These are phyloP conservation scores for Holtermanniella nyarrowii DNA, from an alignment of 768 basidiomycete species.

Conservation along the genomic window DNA sequence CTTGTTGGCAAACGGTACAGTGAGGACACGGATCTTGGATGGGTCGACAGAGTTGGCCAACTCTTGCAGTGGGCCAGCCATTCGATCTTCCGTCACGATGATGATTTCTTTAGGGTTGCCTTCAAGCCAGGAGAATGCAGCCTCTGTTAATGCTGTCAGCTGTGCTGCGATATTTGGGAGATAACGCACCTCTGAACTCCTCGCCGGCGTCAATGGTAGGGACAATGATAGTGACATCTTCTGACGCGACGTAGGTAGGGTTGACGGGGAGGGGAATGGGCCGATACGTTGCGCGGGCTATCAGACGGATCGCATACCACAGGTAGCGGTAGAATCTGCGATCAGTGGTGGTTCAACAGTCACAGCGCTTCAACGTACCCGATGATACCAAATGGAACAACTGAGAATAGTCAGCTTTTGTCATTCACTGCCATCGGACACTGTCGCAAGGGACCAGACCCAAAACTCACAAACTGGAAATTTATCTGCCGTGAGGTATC, in stretches of 20 bases:
- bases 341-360: not conserved
- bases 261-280: conserved; percentile 84
- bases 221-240: conserved; percentile 93
- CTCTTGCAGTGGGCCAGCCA: conserved; percentile 77
- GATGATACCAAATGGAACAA: conserved; percentile 45
- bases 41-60: conserved; percentile 82
- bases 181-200: conserved; percentile 58
- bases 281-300: conserved; percentile 66
- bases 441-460: not conserved
- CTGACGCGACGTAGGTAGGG: conserved; percentile 76
- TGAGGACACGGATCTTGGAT: conserved; percentile 64
- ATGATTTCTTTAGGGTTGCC: conserved; percentile 78
- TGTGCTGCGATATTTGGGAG: not conserved
- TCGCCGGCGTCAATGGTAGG: conserved; percentile 94
- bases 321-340: conserved; percentile 82
- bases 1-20: conserved; percentile 88
- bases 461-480: conserved; percentile 73
- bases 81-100: conserved; percentile 74
- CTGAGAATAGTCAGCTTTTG: conserved; percentile 43
- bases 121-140: conserved; percentile 81
- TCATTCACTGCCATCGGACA: conserved; percentile 4
- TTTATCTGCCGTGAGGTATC: conserved; percentile 77
- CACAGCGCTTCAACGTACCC: conserved; percentile 23
- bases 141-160: conserved; percentile 52
- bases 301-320: conserved; percentile 78